Evolutionary conservation across 139 green algal genomes (phyloP).

Genomic region (Chlamydomonas sp.): DNA sequence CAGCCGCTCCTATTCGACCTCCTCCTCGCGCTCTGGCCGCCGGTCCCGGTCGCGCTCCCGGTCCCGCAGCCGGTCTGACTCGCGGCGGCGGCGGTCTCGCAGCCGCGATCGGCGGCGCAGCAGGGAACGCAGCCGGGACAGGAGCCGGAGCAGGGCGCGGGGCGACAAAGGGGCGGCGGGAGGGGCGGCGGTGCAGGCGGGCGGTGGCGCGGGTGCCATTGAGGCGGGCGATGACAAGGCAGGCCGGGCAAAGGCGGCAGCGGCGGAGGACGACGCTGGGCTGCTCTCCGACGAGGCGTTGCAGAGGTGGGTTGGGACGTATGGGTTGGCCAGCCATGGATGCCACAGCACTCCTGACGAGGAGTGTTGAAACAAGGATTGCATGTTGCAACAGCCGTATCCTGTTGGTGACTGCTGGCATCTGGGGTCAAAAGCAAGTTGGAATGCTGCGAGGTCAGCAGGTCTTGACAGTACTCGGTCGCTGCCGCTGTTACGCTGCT

Average conservation of each 20-base stretch:
- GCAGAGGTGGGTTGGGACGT: neutral
- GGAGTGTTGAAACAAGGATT: neutral
- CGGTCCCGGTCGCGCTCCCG: neutral
- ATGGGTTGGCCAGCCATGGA: neutral
- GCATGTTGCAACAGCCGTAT: no score
- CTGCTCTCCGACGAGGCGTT: constrained; percentile 18
- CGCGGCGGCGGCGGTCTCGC: neutral
- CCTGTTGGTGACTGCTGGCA: neutral
- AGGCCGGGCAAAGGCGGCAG: neutral
- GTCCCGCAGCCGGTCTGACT: neutral
- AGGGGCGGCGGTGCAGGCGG: neutral
- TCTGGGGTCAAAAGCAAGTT: neutral
- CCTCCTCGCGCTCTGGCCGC: neutral
- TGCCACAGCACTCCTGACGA: neutral
- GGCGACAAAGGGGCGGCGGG: neutral
- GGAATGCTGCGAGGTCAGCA: neutral
- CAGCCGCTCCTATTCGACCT: neutral
- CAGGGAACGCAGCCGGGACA: neutral
- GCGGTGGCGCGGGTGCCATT: neutral
- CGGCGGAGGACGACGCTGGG: neutral
- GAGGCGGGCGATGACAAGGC: neutral
- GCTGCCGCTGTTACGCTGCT: no score
- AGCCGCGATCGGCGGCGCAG: neutral
- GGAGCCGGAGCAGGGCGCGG: constrained; percentile 1
- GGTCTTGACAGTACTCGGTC: neutral